phyloP scores from a whole-genome alignment of 139 green algal genomes.

The Coelastrella sp. region DNA sequence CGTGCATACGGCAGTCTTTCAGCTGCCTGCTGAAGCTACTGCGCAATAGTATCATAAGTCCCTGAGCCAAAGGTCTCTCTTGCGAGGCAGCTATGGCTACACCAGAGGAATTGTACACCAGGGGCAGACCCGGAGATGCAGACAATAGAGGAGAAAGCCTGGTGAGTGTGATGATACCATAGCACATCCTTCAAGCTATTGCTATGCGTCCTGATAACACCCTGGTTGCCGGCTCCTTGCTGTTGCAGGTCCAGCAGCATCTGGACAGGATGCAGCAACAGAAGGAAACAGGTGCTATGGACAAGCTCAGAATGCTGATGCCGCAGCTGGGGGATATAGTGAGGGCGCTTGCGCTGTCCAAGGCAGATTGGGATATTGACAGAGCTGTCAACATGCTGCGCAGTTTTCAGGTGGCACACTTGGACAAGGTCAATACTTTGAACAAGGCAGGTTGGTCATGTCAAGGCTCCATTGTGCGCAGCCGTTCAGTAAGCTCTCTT shows the following conservation, averaged over 20 bases:
- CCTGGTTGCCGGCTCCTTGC: too few relatives aligned
- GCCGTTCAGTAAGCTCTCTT: background rate
- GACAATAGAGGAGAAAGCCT: conserved; percentile 44
- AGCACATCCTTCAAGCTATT: too few relatives aligned
- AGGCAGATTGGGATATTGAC: conserved; percentile 77
- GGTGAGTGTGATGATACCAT: background rate
- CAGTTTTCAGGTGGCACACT: conserved; percentile 62
- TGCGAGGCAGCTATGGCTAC: conserved; percentile 28
- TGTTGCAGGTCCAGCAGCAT: conserved; percentile 44
- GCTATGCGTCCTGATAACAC: too few relatives aligned
- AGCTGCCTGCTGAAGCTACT: too few relatives aligned
- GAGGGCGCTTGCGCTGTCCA: conserved; percentile 69
- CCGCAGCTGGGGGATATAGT: conserved; percentile 76
- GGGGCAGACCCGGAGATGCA: conserved; percentile 29
- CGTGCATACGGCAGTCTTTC: too few relatives aligned
- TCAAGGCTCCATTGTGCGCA: background rate
- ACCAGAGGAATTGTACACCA: conserved; percentile 24
- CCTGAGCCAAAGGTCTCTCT: too few relatives aligned
- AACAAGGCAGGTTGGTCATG: conserved; percentile 51
- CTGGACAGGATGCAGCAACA: conserved; percentile 58
- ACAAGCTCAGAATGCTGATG: conserved; percentile 70
- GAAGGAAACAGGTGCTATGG: conserved; percentile 77
- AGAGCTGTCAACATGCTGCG: conserved; percentile 69
- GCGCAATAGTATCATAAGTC: too few relatives aligned
- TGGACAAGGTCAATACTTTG: conserved; percentile 56